These are phyloP conservation scores for Colletotrichum cereale DNA, from an alignment of 2,329 filamentous ascomycete species.

Conservation along the genomic window DNA sequence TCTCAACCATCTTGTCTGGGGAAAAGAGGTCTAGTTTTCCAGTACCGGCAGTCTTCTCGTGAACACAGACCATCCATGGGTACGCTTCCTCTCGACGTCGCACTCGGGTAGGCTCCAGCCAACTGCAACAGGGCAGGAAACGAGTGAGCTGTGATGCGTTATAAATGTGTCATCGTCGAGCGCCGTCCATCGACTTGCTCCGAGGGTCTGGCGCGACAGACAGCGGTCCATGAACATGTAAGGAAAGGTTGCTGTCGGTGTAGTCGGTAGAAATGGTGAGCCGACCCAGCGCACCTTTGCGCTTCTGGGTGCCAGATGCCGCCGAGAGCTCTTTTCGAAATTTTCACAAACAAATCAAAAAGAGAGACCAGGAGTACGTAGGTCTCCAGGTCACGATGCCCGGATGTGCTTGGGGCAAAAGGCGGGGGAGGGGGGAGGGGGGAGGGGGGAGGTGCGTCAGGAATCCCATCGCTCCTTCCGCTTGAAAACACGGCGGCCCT, in stretches of 20 bases:
- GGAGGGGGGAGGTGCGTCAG: not conserved
- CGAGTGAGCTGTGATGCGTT: not conserved
- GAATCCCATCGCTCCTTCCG: not conserved
- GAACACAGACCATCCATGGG: not conserved
- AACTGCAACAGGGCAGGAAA: not conserved
- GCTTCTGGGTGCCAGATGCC: not conserved
- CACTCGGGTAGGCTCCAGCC: not conserved
- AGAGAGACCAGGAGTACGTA: not conserved
- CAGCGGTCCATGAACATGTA: not conserved
- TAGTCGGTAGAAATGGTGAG: not conserved
- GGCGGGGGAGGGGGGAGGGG: too few species aligned
- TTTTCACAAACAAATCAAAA: not conserved
- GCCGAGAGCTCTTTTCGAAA: not conserved
- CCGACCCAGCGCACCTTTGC: not conserved
- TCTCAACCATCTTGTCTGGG: not conserved
- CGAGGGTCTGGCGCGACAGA: not conserved
- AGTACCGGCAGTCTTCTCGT: not conserved
- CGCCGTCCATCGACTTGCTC: not conserved
- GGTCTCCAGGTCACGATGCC: slow-evolving; percentile 1
- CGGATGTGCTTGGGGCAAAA: not conserved
- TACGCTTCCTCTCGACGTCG: not conserved
- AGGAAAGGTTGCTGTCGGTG: too few species aligned
- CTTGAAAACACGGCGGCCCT: not conserved
- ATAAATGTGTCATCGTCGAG: not conserved
- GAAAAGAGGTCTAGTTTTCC: not conserved